phyloP scores from a whole-genome alignment of 306 rosid species.

The Medicago ruthenica region DNA sequence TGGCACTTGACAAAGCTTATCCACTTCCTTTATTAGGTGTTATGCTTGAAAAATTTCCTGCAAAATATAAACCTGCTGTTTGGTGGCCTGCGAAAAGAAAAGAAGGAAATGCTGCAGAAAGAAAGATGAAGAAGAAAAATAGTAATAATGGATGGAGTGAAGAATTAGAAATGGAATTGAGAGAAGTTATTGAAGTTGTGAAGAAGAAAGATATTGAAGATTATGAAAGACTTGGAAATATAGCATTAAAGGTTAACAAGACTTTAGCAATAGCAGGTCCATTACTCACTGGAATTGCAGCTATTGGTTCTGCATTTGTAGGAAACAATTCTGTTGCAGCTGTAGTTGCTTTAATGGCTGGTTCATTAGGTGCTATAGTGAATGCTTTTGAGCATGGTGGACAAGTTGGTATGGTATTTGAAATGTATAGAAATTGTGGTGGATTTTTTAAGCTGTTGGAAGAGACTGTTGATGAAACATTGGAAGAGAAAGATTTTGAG shows the following conservation, averaged over 20 bases:
- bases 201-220: slow-evolving; percentile 65
- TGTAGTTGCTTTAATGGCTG: slow-evolving; percentile 48
- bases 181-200: slow-evolving; percentile 51
- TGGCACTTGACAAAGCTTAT: slow-evolving; percentile 74
- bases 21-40: slow-evolving; percentile 80
- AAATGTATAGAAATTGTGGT: slow-evolving; percentile 67
- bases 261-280: slow-evolving; percentile 66
- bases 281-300: slow-evolving; percentile 68
- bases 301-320: slow-evolving; percentile 52
- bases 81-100: slow-evolving; percentile 69
- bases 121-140: not conserved
- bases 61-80: slow-evolving; percentile 57
- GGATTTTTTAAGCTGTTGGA: slow-evolving; percentile 59
- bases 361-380: slow-evolving; percentile 56
- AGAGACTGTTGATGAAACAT: slow-evolving; percentile 37
- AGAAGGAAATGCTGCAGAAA: not conserved
- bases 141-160: slow-evolving; percentile 63
- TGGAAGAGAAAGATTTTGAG: slow-evolving; percentile 55
- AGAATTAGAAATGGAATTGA: slow-evolving; percentile 55
- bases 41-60: slow-evolving; percentile 75
- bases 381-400: slow-evolving; percentile 68
- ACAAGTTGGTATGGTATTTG: slow-evolving; percentile 75
- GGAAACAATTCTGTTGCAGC: slow-evolving; percentile 40
- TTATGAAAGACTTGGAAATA: slow-evolving; percentile 63
- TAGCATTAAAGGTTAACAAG: slow-evolving; percentile 63